Base-by-base conservation (phyloP, 1,139 yeast species). In the Yarrowia galli region DNA sequence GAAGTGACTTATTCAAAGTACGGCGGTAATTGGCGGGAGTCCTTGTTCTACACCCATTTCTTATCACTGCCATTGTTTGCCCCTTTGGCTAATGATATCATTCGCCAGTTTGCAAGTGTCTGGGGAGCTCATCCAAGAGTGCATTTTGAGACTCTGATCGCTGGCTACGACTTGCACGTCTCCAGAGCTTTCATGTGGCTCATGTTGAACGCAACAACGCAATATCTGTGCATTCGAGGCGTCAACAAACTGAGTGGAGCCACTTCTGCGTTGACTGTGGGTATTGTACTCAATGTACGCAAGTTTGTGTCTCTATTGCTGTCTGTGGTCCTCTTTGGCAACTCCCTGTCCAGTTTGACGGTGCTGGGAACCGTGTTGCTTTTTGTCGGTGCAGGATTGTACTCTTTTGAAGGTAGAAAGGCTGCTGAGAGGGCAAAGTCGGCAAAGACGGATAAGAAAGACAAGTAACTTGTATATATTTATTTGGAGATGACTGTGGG, bases 21-120 rank as follows among this genome's bases (percentile, higher is more conserved):
- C 73, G 90, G 89, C 2, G 81, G 81, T 68, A 84, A 83, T 67
- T 89, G 93, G 93, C 79, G 83, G 68, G 92, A 89, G 72, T 82
- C 84, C 40, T 76, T 89, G 48, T 89, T 89, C 72, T 89, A 86
- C 75, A 77, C 79, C 40, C 92, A 89, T 75, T 76, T 85, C 16
- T 78, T 87, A 58, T 85, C 88, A 0, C 72, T 89, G 12, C 89
- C 91, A 0, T 75, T 88, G 22, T 87, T 88, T 71, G 13, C 81
- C 1, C 74, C 84, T 2, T 76, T 83, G 32, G 69, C 71, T 15
- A 36, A 60, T 6, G 69, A 68, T 20, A 70, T 74, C 13, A 16
- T 38, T 4, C 32, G 48, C 2, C 73, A 74, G 54, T 69, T 71
- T 45, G 25, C 42, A 15, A 58, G 46, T 20, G 51, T 58, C 2